Conservation (phyloP, 2,329 filamentous ascomycete species). For the Neoarthrinium moseri region DNA sequence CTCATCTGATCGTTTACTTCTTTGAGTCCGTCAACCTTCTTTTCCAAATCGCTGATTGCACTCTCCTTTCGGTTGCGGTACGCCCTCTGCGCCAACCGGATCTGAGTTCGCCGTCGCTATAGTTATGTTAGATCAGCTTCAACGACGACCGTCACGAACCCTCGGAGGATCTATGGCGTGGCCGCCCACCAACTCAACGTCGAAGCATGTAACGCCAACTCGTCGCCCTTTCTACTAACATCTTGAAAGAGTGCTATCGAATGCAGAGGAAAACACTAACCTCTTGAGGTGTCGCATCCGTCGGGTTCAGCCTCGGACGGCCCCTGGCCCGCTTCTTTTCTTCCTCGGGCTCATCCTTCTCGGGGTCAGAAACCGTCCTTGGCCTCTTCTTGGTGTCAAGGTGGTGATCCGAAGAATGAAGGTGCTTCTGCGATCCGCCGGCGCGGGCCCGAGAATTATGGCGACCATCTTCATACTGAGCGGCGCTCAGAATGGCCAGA, state of each 20-base stretch:
- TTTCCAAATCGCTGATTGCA: constrained; percentile 71
- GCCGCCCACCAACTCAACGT: too few species aligned
- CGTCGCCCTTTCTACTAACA: too few species aligned
- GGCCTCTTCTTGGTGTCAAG: constrained; percentile 28
- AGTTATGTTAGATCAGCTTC: constrained; percentile 14
- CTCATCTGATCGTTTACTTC: constrained; percentile 72
- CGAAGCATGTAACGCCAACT: too few species aligned
- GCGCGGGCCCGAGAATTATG: constrained; percentile 15
- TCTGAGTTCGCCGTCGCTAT: constrained; percentile 80
- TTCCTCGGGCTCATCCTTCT: constrained; percentile 38
- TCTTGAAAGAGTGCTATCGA: too few species aligned
- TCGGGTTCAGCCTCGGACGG: constrained; percentile 72
- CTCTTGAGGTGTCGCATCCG: constrained; percentile 75
- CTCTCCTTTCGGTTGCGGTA: constrained; percentile 84
- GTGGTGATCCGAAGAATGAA: constrained; percentile 7
- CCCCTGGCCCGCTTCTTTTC: constrained; percentile 65
- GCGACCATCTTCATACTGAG: constrained; percentile 40
- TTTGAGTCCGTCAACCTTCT: constrained; percentile 67
- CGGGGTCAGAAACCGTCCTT: constrained; percentile 25
- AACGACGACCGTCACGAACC: not conserved
- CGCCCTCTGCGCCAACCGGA: constrained; percentile 80
- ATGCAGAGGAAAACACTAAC: too few species aligned
- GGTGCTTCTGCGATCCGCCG: constrained; percentile 18
- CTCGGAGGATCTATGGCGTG: not conserved
- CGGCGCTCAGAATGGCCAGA: constrained; percentile 45